Evolutionary conservation across 1,139 yeast species (phyloP), one percentile per base, ranked within the genome.

Genomic region (Sugiyamaella sp.): DNA sequence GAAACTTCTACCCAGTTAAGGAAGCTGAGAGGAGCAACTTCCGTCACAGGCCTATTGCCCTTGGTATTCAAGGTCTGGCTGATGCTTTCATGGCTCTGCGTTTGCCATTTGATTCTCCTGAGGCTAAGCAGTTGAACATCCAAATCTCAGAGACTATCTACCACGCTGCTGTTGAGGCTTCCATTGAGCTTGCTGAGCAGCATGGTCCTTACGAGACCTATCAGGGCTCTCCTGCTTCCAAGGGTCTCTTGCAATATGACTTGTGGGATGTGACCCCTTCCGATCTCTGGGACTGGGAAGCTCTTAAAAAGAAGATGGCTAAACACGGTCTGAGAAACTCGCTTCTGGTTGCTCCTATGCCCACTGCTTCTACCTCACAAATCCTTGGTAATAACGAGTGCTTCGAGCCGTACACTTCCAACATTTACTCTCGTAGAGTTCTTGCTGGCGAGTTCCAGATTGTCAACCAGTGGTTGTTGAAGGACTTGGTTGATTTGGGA

Each of bases 311-410:
- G 29, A 76, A 82, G 52, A 71, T 89, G 63, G 76, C 76, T 58
- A 73, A 75, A 65, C 74, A 81, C 67, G 97, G 97, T 50, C 63
- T 89, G 56, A 77, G 96, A 66, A 89, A 89, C 77, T 89, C 96
- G 14, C 74, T 89, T 64, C 75, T 89, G 53, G 88, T 88, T 53
- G 97, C 95, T 2, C 96, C 96, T 46, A 89, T 89, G 97, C 97
- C 97, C 43, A 89, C 97, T 27, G 96, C 96, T 1, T 88, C 96
- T 2, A 89, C 97, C 1, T 89, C 96, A 16, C 96, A 89, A 73
- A 89, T 89, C 57, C 77, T 89, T 60, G 97, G 96, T 42, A 85
- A 81, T 76, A 89, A 86, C 66, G 97, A 89, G 71, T 89, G 96
- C 70, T 89, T 89, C 71, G 97, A 89, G 72, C 97, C 97, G 22